These are phyloP conservation scores for Monosporascus sp. DNA, from an alignment of 2,329 filamentous ascomycete genomes.

Conservation along the genomic window DNA sequence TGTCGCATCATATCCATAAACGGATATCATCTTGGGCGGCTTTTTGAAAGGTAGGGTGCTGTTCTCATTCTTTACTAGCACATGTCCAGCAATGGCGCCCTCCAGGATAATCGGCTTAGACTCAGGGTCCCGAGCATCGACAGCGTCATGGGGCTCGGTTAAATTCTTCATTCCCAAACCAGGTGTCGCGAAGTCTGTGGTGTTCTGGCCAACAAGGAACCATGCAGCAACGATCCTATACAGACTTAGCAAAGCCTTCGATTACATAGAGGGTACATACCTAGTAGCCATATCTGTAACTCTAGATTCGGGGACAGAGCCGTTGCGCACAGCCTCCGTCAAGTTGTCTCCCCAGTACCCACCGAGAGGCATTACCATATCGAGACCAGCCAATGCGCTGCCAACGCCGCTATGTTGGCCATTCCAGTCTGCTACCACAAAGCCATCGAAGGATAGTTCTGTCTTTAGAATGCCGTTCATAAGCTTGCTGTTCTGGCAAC, in stretches of 20 bases:
- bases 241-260: conserved; percentile 44
- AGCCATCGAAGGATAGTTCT: conserved; percentile 61
- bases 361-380: conserved; percentile 64
- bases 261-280: conserved; percentile 39
- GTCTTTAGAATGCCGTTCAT: conserved; percentile 64
- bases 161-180: conserved; percentile 59
- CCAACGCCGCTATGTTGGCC: conserved; percentile 55
- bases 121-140: conserved; percentile 45
- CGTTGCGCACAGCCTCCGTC: conserved; percentile 70
- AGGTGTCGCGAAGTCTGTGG: conserved; percentile 37
- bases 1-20: conserved; percentile 62
- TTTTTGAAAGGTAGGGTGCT: conserved; percentile 57
- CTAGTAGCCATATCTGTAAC: conserved; percentile 77
- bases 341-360: conserved; percentile 61
- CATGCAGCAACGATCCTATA: conserved; percentile 57
- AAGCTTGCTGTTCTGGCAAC: conserved; percentile 66
- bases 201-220: conserved; percentile 52
- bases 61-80: conserved; percentile 70
- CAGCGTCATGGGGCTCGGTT: conserved; percentile 34
- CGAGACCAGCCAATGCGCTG: conserved; percentile 53
- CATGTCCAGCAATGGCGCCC: conserved; percentile 58
- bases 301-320: conserved; percentile 64
- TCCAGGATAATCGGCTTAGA: conserved; percentile 41
- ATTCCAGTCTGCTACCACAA: conserved; percentile 65
- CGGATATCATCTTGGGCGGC: conserved; percentile 48